Percentiles rank a stretch among this genome's conserved stretches.
Conservation (phyloP, 2,329 filamentous ascomycete species). For the Pestalotiopsis sp. region DNA sequence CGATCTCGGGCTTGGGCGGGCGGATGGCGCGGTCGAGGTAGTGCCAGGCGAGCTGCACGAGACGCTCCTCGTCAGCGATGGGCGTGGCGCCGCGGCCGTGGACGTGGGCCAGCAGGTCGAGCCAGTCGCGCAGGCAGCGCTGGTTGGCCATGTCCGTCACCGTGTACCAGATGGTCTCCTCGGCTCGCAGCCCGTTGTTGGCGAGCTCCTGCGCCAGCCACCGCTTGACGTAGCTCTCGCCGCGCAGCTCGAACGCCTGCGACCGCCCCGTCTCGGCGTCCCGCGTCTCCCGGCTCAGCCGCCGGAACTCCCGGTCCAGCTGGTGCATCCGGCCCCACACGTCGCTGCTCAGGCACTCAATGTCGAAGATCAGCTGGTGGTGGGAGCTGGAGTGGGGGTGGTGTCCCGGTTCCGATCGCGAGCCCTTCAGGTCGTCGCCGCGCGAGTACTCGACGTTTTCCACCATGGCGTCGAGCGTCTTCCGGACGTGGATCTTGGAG, state of each 20-base stretch:
- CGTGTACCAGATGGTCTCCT: conserved; percentile 29
- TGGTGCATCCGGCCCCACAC: conserved; percentile 25
- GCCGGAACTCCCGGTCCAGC: conserved; percentile 26
- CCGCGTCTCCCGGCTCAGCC: conserved; percentile 16
- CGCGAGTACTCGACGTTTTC: conserved; percentile 18
- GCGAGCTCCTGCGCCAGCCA: conserved; percentile 25
- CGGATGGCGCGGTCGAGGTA: conserved; percentile 30
- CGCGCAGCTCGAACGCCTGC: conserved; percentile 18
- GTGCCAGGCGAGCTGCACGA: conserved; percentile 29
- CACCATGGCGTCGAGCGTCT: conserved; percentile 30
- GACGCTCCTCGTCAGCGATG: conserved; percentile 24
- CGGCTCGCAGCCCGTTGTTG: conserved; percentile 16
- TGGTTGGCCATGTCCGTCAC: conserved; percentile 19
- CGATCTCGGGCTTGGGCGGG: conserved; percentile 18
- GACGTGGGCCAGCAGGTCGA: conserved; percentile 19
- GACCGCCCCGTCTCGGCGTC: conserved; percentile 15
- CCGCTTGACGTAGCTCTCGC: conserved; percentile 22
- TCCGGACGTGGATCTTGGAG: conserved; percentile 30
- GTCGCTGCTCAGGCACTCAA: conserved; percentile 22
- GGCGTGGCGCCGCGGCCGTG: conserved; percentile 19
- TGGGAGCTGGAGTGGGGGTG: not conserved
- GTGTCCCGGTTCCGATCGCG: not conserved
- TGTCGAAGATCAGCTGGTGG: conserved; percentile 24
- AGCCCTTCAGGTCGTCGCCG: not conserved
- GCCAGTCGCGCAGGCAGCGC: conserved; percentile 26